These are phyloP conservation scores for Eucalyptus guilfoylei DNA, from an alignment of 345 rosid species.

Conservation along the genomic window DNA sequence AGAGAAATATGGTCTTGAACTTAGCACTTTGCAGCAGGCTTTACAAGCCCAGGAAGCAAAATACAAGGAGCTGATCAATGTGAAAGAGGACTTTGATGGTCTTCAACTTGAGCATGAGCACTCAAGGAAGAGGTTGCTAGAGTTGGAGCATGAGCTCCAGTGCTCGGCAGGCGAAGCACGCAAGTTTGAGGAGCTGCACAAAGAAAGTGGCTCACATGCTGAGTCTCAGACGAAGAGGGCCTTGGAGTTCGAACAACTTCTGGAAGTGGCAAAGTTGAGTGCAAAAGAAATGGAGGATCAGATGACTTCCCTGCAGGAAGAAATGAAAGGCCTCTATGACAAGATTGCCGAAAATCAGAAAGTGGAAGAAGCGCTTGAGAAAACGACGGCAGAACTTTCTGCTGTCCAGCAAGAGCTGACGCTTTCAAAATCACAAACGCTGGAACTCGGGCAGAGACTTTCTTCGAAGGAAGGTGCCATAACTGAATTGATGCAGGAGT, in stretches of 20 bases:
- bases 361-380: conserved; percentile 60
- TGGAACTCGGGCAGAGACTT: conserved; percentile 46
- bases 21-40: conserved; percentile 51
- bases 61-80: conserved; percentile 58
- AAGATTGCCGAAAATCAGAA: conserved; percentile 59
- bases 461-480: conserved; percentile 56
- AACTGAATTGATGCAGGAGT: conserved; percentile 42
- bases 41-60: conserved; percentile 58
- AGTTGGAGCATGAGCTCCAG: conserved; percentile 56
- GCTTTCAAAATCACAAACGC: conserved; percentile 41
- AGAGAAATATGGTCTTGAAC: conserved; percentile 45
- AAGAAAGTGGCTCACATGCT: conserved; percentile 59
- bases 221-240: conserved; percentile 73
- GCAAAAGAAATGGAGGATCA: conserved; percentile 60
- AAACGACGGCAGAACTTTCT: conserved; percentile 46
- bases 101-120: conserved; percentile 52
- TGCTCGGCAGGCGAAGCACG: conserved; percentile 43
- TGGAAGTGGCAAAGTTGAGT: conserved; percentile 41
- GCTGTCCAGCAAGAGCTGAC: conserved; percentile 55
- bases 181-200: conserved; percentile 80
- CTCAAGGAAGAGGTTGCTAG: conserved; percentile 52
- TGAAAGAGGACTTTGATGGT: conserved; percentile 66
- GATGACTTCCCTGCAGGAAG: conserved; percentile 48
- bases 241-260: conserved; percentile 62
- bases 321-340: conserved; percentile 49